Evolutionary conservation across 1,284 basidiomycete species (phyloP).

Genomic region (Hymenochaete sp.): DNA sequence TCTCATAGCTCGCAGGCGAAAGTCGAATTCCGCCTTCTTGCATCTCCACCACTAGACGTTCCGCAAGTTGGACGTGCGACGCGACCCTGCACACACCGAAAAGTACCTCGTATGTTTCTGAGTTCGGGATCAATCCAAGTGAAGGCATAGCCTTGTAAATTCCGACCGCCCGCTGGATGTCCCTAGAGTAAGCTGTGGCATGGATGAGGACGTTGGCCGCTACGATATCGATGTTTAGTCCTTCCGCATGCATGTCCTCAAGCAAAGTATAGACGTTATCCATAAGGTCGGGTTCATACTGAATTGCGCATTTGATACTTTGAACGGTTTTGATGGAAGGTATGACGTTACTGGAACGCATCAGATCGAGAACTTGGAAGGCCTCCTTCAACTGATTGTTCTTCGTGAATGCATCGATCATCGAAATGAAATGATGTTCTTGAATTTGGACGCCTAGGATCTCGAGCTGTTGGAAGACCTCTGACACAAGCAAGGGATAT

Average conservation of each 20-base stretch:
- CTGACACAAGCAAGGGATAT: conserved; percentile 56
- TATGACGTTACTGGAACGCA: conserved; percentile 41
- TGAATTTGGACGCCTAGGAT: conserved; percentile 38
- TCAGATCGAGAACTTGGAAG: conserved; percentile 42
- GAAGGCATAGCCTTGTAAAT: conserved; percentile 58
- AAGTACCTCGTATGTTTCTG: conserved; percentile 64
- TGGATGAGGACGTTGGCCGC: conserved; percentile 60
- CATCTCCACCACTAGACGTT: conserved; percentile 54
- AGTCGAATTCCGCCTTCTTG: conserved; percentile 46
- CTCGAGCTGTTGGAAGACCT: conserved; percentile 50
- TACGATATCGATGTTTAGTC: conserved; percentile 43
- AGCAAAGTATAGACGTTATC: conserved; percentile 61
- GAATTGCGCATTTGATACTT: conserved; percentile 45
- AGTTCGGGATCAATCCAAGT: conserved; percentile 47
- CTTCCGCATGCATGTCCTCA: conserved; percentile 49
- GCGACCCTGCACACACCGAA: conserved; percentile 54
- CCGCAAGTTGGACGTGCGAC: conserved; percentile 50
- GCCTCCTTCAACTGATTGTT: conserved; percentile 49
- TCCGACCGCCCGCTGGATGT: conserved; percentile 70
- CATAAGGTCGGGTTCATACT: conserved; percentile 41
- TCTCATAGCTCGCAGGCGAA: conserved; percentile 52
- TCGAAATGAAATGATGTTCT: conserved; percentile 64
- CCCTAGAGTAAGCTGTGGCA: conserved; percentile 52
- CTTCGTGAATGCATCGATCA: conserved; percentile 56
- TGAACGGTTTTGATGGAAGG: conserved; percentile 40